phyloP scores from a whole-genome alignment of 805 yeast genomes.

The Cyberlindnera mrakii region DNA sequence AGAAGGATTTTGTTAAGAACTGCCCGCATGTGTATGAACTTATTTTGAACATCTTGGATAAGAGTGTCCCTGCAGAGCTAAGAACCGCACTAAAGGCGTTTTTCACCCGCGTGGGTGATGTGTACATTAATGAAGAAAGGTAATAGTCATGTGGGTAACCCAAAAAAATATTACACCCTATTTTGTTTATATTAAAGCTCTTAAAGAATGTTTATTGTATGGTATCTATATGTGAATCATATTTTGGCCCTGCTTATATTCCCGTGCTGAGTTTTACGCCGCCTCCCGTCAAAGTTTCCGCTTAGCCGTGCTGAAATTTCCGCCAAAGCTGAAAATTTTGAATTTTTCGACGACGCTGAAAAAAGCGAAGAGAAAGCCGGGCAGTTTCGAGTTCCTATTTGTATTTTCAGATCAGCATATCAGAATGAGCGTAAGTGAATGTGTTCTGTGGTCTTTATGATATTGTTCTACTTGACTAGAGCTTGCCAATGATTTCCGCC shows the following conservation, averaged over 20 bases:
- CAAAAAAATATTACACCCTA: background rate
- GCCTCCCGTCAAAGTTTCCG: background rate
- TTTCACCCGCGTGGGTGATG: slow-evolving; percentile 49
- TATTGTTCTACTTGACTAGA: too few species aligned
- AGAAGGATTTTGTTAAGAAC: slow-evolving; percentile 55
- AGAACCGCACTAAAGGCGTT: slow-evolving; percentile 56
- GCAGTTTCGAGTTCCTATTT: too few species aligned
- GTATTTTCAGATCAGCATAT: too few species aligned
- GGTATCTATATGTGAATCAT: background rate
- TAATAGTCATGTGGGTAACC: background rate
- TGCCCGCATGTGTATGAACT: slow-evolving; percentile 57
- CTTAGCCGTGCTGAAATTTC: slow-evolving; percentile 14
- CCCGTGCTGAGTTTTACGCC: slow-evolving; percentile 10
- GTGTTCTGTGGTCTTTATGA: background rate
- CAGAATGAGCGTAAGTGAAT: slow-evolving; percentile 17
- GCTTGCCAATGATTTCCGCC: too few species aligned
- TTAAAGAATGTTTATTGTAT: background rate
- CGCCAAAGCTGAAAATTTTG: slow-evolving; percentile 3
- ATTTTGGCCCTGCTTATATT: background rate
- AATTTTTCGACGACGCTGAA: slow-evolving; percentile 16
- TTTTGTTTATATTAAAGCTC: background rate
- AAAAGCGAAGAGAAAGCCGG: slow-evolving; percentile 3
- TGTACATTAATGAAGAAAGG: slow-evolving; percentile 29
- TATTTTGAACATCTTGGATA: slow-evolving; percentile 53
- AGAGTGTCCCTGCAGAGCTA: slow-evolving; percentile 54